Evolutionary conservation across 2,329 filamentous ascomycete genomes (phyloP), one percentile per base, ranked within the genome.

Genomic region (Botrytis medusae): DNA sequence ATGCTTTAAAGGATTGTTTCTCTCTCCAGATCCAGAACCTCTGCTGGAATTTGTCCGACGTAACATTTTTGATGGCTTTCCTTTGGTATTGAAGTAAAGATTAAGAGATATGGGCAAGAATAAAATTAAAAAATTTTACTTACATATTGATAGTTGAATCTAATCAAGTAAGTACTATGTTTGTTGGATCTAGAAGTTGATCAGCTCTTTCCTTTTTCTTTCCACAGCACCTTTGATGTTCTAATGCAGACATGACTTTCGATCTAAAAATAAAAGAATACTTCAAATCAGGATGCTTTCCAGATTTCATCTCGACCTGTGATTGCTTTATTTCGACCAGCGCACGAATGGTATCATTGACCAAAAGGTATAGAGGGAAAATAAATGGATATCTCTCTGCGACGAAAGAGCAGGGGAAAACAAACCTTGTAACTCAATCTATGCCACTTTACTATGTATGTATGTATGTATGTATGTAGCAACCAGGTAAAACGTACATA

Each of bases 41-140:
- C 62, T 59, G 42, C 32, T 59, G 34, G 70, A 68, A 67, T 72
- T 72, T 9, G 46, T 46, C 57, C 70, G 70, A 34, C 70, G 61
- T 16, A 72, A 34, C 61, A 64, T 63, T 34, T 2, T 65, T 60
- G 14, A 59, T 37, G 9, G 37, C 14, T 65, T 37, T 46, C 22
- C 48, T 16, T 32, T 57, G n/a, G 46, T 12, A 61, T 25, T 18
- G 29, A 48, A 40, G 20, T n/a, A 46, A 48, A 68, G 14, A 10
- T 54, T n/a, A 9, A 72, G 34, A 59, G 12, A 29, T 6, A 20
- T 42, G 20, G 37, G 16, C 34, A 37, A 32, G 18, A 14, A 12
- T 40, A 18, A 32, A 29, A 44, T 54, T 16, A n/a, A 37, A 1
- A 16, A 37, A 46, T 64, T 20, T 14, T 60, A 37, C 70, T 72